Percentiles rank a stretch among this genome's conserved stretches.
These are phyloP conservation scores for Insectozyma bohioensis DNA, from an alignment of 1,139 yeast genomes.

Conservation along the genomic window DNA sequence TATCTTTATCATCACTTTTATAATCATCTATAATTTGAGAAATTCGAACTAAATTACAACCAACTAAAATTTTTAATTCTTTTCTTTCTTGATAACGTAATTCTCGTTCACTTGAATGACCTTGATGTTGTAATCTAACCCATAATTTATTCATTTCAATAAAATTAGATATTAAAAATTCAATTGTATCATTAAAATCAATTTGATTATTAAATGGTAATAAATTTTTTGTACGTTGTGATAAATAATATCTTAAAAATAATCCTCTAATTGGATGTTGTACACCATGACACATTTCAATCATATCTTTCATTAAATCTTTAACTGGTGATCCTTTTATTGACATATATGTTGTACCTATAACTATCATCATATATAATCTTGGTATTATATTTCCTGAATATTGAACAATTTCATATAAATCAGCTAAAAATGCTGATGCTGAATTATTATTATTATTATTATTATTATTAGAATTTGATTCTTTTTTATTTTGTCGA, in stretches of 20 bases:
- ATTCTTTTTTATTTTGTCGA: constrained; percentile 2
- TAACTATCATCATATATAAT: constrained; percentile 89
- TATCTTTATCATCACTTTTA: constrained; percentile 19
- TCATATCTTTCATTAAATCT: constrained; percentile 93
- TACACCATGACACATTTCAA: constrained; percentile 98
- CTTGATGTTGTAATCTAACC: constrained; percentile 96
- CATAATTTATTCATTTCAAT: constrained; percentile 97
- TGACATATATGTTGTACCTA: constrained; percentile 86
- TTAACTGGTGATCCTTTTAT: constrained; percentile 75
- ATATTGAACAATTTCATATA: constrained; percentile 93
- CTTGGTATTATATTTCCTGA: constrained; percentile 93
- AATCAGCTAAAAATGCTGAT: constrained; percentile 78
- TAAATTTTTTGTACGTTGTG: constrained; percentile 78
- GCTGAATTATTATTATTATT: constrained; percentile 2
- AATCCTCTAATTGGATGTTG: constrained; percentile 93
- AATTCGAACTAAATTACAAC: constrained; percentile 85
- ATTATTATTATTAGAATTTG: constrained; percentile 2
- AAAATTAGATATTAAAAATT: constrained; percentile 79
- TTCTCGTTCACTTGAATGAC: constrained; percentile 81
- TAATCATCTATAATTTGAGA: constrained; percentile 80
- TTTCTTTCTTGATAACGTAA: constrained; percentile 77
- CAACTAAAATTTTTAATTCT: constrained; percentile 88
- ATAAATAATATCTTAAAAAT: constrained; percentile 82
- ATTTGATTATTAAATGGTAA: constrained; percentile 49
- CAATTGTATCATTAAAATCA: constrained; percentile 63